Conservation (phyloP, 306 rosid species). For the Citrullus colocynthis region DNA sequence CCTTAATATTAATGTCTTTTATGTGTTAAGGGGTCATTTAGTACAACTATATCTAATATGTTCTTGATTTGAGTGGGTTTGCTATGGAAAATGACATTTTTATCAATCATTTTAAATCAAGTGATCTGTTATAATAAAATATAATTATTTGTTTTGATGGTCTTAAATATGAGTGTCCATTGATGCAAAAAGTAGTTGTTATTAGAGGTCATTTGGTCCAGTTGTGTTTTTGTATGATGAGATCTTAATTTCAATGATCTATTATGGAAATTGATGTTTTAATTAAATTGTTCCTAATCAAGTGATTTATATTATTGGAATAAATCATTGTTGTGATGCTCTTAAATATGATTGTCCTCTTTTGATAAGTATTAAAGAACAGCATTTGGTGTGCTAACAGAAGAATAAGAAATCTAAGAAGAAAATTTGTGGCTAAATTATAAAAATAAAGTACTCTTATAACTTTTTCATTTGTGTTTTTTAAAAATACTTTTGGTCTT, state of each 20-base stretch:
- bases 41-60: not conserved
- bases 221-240: not conserved
- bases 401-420: not conserved
- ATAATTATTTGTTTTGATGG: not conserved
- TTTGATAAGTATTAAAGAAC: not conserved
- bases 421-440: too few relatives aligned
- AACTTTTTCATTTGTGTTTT: too few relatives aligned
- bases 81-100: not conserved
- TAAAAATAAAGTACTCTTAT: too few relatives aligned
- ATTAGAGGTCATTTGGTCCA: not conserved
- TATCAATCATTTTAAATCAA: not conserved
- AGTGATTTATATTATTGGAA: not conserved
- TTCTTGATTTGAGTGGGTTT: not conserved
- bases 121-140: not conserved
- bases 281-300: not conserved
- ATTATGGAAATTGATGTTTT: not conserved
- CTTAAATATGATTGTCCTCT: not conserved
- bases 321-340: not conserved
- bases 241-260: not conserved
- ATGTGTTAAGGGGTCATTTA: not conserved
- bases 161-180: not conserved
- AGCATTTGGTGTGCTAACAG: not conserved
- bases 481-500: too few relatives aligned
- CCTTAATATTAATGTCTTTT: not conserved
- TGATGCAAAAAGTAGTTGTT: not conserved